phyloP scores from a whole-genome alignment of 2,329 filamentous ascomycete species.

The Chrysoporthe austroafricana region DNA sequence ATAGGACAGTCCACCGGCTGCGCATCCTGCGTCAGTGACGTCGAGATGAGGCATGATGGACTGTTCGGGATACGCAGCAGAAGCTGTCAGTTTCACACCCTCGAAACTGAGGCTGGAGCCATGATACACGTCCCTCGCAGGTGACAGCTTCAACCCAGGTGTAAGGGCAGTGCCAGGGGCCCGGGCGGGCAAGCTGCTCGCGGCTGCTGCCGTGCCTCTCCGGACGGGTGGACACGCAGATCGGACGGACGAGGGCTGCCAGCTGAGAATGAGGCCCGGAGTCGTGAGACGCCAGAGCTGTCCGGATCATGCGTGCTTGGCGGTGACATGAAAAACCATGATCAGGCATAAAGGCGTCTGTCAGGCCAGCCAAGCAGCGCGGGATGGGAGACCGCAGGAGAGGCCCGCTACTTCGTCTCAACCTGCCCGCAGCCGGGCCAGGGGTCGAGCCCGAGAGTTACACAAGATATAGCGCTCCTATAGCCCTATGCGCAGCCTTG shows the following conservation, averaged over 20 bases:
- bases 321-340: neutral
- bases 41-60: neutral
- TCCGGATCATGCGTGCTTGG: neutral
- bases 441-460: conserved; percentile 34
- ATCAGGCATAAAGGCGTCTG: neutral
- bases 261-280: neutral
- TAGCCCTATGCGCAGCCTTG: conserved; percentile 14
- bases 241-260: neutral
- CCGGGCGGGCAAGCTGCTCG: neutral
- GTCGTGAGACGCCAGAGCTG: neutral
- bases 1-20: neutral
- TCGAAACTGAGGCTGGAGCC: neutral
- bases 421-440: neutral
- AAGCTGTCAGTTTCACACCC: neutral
- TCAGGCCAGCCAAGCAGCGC: neutral
- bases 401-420: neutral
- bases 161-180: neutral
- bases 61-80: neutral
- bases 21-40: neutral
- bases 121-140: neutral
- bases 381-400: neutral
- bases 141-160: neutral
- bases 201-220: neutral
- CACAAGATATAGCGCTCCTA: conserved; percentile 34
- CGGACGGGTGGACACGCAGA: neutral